phyloP scores from a whole-genome alignment of 1,139 yeast species.

The Debaryomycetaceae sp. region DNA sequence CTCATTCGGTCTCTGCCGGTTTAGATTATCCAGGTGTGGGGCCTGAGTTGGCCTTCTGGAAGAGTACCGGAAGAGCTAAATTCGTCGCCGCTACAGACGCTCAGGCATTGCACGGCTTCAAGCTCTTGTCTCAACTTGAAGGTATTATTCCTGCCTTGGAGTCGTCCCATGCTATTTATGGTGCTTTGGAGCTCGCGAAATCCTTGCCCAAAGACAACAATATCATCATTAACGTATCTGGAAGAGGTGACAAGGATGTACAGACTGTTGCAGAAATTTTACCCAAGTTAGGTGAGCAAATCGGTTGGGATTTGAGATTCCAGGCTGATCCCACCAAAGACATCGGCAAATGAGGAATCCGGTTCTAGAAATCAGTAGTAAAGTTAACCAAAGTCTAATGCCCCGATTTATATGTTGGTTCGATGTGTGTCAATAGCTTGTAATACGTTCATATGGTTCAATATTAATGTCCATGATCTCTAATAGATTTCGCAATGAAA shows the following conservation, averaged over 20 bases:
- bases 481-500: too few relatives aligned
- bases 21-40: constrained; percentile 99
- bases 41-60: constrained; percentile 96
- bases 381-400: too few relatives aligned
- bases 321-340: constrained; percentile 50
- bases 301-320: constrained; percentile 95
- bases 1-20: constrained; percentile 98
- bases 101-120: constrained; percentile 88
- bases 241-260: constrained; percentile 99
- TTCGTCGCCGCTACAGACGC: constrained; percentile 93
- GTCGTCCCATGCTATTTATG: constrained; percentile 92
- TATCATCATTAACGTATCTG: constrained; percentile 84
- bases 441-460: too few relatives aligned
- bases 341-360: background rate
- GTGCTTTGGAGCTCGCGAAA: constrained; percentile 87
- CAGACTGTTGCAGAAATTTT: constrained; percentile 94
- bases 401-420: too few relatives aligned
- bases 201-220: constrained; percentile 76
- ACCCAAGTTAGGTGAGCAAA: constrained; percentile 83
- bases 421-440: too few relatives aligned
- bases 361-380: too few relatives aligned
- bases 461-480: too few relatives aligned
- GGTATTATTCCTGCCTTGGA: constrained; percentile 99
- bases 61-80: constrained; percentile 85
- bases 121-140: constrained; percentile 82